Percentiles rank a stretch among this genome's conserved stretches.
Conservation (phyloP, 2,329 filamentous ascomycete species). For the Fusarium oxysporum region DNA sequence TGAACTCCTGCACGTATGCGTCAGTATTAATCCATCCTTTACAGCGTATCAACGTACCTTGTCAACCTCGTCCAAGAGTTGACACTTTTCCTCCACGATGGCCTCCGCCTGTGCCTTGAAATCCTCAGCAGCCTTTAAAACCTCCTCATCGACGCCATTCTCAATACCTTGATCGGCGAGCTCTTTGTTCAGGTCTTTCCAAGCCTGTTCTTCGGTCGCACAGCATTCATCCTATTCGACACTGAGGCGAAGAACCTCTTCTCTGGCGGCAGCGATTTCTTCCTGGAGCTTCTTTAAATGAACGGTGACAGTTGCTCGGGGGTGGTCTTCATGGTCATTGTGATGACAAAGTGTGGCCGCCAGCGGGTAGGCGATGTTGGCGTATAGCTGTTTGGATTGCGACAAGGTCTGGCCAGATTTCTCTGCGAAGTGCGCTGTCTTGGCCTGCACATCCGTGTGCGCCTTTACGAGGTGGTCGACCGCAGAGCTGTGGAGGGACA, state of each 20-base stretch:
- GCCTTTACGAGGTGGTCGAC: conserved; percentile 36
- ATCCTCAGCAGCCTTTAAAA: background rate
- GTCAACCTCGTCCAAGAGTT: conserved; percentile 45
- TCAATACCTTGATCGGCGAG: background rate
- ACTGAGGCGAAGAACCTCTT: conserved; percentile 39
- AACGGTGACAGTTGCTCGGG: conserved; percentile 41
- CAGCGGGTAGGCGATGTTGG: conserved; percentile 49
- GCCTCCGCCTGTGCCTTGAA: conserved; percentile 40
- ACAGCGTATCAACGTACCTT: conserved; percentile 32
- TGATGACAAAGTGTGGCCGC: conserved; percentile 49
- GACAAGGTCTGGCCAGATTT: conserved; percentile 30
- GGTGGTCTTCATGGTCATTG: conserved; percentile 26
- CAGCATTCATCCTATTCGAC: conserved; percentile 45
- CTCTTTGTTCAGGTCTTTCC: conserved; percentile 26
- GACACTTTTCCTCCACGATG: conserved; percentile 37
- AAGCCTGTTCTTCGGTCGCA: conserved; percentile 31
- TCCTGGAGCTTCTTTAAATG: conserved; percentile 44
- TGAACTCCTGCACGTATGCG: conserved; percentile 44
- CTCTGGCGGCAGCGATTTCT: conserved; percentile 38
- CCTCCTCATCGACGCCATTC: background rate
- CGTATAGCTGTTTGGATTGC: conserved; percentile 43
- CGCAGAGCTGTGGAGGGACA: conserved; percentile 7
- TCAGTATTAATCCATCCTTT: background rate
- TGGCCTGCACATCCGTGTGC: conserved; percentile 37
- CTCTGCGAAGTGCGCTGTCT: conserved; percentile 35